Evolutionary conservation across 257 asterid species (phyloP).

Genomic region (Solanum appendiculatum): DNA sequence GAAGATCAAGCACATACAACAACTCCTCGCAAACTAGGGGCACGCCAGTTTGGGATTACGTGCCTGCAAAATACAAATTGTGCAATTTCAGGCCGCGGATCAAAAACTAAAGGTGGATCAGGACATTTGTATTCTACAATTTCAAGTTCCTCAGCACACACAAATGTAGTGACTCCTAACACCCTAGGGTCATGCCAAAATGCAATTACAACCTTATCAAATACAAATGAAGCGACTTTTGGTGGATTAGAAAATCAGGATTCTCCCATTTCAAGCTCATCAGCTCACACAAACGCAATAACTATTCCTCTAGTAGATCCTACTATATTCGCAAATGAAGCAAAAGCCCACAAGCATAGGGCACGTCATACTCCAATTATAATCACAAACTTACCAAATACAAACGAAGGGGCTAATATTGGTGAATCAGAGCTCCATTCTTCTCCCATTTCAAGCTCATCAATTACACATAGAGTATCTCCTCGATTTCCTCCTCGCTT

Average conservation of each 20-base stretch:
- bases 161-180: neutral
- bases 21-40: neutral
- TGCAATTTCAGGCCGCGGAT: neutral
- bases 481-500: neutral
- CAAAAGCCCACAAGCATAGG: no score
- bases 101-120: neutral
- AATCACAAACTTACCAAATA: neutral
- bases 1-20: neutral
- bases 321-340: no score
- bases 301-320: neutral
- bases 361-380: neutral
- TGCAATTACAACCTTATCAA: neutral
- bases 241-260: neutral
- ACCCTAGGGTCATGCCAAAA: neutral
- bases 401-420: neutral
- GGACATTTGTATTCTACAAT: neutral
- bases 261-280: neutral
- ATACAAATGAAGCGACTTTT: neutral
- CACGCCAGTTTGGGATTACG: neutral
- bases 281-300: neutral
- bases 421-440: neutral
- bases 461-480: neutral
- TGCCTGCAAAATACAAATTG: neutral
- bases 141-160: neutral
- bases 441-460: neutral